These are phyloP conservation scores for Lactarius akahatsu DNA, from an alignment of 768 basidiomycete genomes.

Conservation along the genomic window DNA sequence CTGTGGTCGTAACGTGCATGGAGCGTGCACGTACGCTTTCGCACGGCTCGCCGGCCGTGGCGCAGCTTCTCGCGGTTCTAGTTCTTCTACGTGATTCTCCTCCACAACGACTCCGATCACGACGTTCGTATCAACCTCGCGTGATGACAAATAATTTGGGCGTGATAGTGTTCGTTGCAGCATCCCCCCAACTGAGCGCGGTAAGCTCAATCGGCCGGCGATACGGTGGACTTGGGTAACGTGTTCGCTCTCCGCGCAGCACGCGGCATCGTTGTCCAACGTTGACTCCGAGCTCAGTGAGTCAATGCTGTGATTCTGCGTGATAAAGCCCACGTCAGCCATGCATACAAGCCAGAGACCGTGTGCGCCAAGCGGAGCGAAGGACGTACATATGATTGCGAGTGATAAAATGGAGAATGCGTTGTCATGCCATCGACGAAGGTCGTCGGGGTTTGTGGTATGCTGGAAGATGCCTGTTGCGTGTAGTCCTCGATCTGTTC, in stretches of 20 bases:
- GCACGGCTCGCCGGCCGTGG: constrained; percentile 1
- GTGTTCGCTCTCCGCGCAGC: constrained; percentile 23
- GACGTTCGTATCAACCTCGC: constrained; percentile 15
- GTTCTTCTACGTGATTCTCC: constrained; percentile 24
- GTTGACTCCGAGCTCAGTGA: constrained; percentile 32
- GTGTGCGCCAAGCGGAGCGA: background rate
- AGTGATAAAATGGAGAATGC: constrained; percentile 34
- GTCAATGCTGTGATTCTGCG: constrained; percentile 32
- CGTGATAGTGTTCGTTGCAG: constrained; percentile 26
- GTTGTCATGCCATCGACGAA: constrained; percentile 32
- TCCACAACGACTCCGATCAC: constrained; percentile 30
- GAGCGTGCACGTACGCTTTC: constrained; percentile 16
- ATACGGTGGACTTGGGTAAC: constrained; percentile 30
- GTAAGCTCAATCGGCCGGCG: constrained; percentile 25
- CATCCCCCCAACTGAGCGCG: constrained; percentile 26
- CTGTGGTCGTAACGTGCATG: constrained; percentile 12
- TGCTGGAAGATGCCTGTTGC: constrained; percentile 16
- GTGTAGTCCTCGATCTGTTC: constrained; percentile 17
- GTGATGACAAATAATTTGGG: constrained; percentile 6
- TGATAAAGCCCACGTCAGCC: constrained; percentile 12
- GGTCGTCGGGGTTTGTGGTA: constrained; percentile 29
- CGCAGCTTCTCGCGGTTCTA: constrained; percentile 6
- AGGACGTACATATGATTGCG: constrained; percentile 27
- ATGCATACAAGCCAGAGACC: background rate
- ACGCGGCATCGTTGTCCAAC: constrained; percentile 8